Percentiles rank a stretch among this genome's conserved stretches.
Evolutionary conservation across 2,329 filamentous ascomycete genomes (phyloP).

Genomic region (Colletotrichum siamense): DNA sequence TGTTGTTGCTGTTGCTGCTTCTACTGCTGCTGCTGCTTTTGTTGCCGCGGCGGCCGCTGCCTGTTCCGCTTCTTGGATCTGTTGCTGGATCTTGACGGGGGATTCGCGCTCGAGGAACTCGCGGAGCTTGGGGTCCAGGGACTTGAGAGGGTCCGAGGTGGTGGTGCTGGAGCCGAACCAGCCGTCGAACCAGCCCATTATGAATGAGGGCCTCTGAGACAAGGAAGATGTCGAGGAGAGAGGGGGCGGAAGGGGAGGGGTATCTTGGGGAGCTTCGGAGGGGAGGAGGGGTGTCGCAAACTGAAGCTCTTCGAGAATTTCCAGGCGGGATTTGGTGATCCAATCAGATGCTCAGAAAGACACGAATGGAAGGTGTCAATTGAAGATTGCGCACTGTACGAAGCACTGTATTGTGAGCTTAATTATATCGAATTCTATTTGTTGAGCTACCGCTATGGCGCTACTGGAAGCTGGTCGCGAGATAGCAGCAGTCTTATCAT

Average conservation of each 20-base stretch:
- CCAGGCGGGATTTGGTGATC: not conserved
- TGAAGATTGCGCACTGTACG: not conserved
- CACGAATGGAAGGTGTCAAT: not conserved
- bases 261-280: not conserved
- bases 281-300: not conserved
- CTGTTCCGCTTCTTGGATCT: conserved; percentile 5
- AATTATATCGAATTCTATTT: not conserved
- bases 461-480: not conserved
- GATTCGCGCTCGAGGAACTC: conserved; percentile 87
- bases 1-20: conserved; percentile 19
- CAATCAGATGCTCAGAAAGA: conserved; percentile 19
- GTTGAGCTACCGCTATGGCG: not conserved
- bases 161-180: conserved; percentile 52
- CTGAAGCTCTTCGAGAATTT: conserved; percentile 20
- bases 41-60: conserved; percentile 20
- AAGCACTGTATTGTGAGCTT: not conserved
- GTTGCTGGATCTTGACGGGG: conserved; percentile 67
- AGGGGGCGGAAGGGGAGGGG: not conserved
- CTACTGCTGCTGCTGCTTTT: conserved; percentile 21
- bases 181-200: conserved; percentile 65
- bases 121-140: conserved; percentile 82
- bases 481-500: not conserved
- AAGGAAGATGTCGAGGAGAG: too few relatives aligned
- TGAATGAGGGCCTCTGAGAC: not conserved
- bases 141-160: conserved; percentile 65